phyloP scores from a whole-genome alignment of 805 yeast species.

The Candida morakotiae region DNA sequence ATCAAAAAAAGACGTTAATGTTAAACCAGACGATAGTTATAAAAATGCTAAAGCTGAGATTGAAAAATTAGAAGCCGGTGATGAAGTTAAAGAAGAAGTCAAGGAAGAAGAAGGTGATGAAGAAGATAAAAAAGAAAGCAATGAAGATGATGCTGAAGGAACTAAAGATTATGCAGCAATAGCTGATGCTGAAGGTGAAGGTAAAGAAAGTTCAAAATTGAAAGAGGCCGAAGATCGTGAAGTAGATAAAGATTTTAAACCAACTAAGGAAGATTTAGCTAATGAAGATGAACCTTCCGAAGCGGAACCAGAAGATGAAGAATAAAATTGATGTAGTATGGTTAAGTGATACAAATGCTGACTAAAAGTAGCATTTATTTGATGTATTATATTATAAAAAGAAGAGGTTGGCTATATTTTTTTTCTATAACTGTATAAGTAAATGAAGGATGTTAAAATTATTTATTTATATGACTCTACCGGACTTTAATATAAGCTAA shows the following conservation, averaged over 20 bases:
- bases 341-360: too few species aligned
- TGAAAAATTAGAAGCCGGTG: constrained; percentile 27
- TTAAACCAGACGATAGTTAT: constrained; percentile 53
- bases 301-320: constrained; percentile 2
- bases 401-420: too few species aligned
- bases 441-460: too few species aligned
- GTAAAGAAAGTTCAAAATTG: background rate
- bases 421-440: too few species aligned
- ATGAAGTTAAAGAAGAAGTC: constrained; percentile 6
- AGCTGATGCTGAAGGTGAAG: constrained; percentile 1
- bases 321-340: too few species aligned
- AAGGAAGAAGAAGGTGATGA: constrained; percentile 5
- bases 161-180: background rate
- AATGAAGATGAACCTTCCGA: constrained; percentile 3
- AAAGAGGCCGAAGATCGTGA: constrained; percentile 1
- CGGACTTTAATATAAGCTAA: background rate
- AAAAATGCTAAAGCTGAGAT: constrained; percentile 57
- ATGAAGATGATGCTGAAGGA: constrained; percentile 1
- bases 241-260: constrained; percentile 2
- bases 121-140: constrained; percentile 2
- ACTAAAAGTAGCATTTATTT: too few species aligned
- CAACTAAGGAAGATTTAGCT: constrained; percentile 2
- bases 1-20: constrained; percentile 45
- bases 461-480: too few species aligned
- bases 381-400: too few species aligned